A percentile compares a stretch with the other conserved stretches of the same genome.
Conservation (phyloP, 129 eudicot species). For the Ambrosia artemisiifolia region DNA sequence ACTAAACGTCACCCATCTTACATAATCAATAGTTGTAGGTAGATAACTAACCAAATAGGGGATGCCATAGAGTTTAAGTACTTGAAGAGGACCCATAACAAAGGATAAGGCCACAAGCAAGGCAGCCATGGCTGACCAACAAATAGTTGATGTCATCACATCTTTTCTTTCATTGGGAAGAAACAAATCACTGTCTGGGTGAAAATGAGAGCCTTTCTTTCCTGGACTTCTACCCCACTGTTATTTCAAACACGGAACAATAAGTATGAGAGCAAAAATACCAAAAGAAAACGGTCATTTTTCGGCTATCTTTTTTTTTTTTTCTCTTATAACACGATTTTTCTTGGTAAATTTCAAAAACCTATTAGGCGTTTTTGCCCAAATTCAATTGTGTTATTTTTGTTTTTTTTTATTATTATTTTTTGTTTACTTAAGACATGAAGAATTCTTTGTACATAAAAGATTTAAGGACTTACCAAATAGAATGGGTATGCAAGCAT, state of each 20-base stretch:
- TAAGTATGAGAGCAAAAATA: conserved; percentile 12
- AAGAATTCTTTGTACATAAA: not conserved
- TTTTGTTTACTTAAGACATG: not conserved
- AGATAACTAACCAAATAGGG: conserved; percentile 75
- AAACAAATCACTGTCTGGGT: conserved; percentile 84
- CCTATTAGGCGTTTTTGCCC: not conserved
- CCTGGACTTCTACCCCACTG: conserved; percentile 98
- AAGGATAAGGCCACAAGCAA: conserved; percentile 74
- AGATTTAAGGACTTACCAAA: conserved; percentile 53
- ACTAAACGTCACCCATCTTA: too few species aligned
- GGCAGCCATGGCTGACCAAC: conserved; percentile 92
- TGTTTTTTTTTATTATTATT: not conserved
- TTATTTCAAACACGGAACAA: not conserved
- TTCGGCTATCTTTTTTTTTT: not conserved
- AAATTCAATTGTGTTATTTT: not conserved
- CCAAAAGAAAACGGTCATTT: conserved; percentile 16
- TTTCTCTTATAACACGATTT: not conserved
- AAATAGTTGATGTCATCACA: conserved; percentile 80
- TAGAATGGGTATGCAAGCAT: conserved; percentile 95
- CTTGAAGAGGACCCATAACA: conserved; percentile 73
- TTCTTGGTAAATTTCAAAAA: not conserved
- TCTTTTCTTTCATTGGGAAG: conserved; percentile 68
- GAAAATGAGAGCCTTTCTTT: conserved; percentile 85
- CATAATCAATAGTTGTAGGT: not conserved
- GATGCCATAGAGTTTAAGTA: conserved; percentile 88